Percentiles rank a stretch among this genome's conserved stretches.
These are phyloP conservation scores for Cinnamomum chago DNA, from an alignment of 164 flowering plant genomes.

Conservation along the genomic window DNA sequence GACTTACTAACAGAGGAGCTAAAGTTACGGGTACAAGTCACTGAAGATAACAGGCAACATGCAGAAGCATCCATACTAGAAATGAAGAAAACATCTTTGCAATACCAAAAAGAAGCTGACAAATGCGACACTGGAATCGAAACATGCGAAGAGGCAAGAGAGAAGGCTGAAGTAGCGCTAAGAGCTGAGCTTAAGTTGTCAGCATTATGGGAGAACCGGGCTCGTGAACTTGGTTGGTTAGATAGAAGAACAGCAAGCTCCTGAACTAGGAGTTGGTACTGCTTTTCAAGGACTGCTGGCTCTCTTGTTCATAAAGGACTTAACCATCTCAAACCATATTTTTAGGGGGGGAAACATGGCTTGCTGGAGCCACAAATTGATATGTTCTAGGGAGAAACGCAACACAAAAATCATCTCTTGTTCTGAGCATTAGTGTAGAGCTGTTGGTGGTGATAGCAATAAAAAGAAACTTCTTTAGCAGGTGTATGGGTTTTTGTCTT, in stretches of 20 bases:
- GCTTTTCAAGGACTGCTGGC: neutral
- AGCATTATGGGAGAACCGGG: conserved; percentile 55
- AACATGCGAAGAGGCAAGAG: conserved; percentile 68
- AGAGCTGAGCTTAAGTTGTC: conserved; percentile 42
- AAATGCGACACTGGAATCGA: conserved; percentile 59
- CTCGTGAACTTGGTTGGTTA: conserved; percentile 53
- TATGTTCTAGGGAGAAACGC: too few relatives aligned
- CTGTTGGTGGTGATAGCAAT: too few relatives aligned
- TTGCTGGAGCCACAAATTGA: too few relatives aligned
- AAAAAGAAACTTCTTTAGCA: too few relatives aligned
- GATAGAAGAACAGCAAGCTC: conserved; percentile 11
- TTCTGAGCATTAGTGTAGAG: too few relatives aligned
- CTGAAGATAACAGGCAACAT: conserved; percentile 32
- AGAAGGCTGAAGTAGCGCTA: conserved; percentile 47
- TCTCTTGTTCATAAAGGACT: conserved; percentile 6
- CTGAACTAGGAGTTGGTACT: conserved; percentile 1
- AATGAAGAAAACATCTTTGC: conserved; percentile 37
- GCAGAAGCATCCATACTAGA: conserved; percentile 21
- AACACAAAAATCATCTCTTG: too few relatives aligned
- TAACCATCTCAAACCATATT: neutral
- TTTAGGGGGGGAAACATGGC: too few relatives aligned
- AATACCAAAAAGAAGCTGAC: conserved; percentile 62
- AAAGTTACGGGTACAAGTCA: conserved; percentile 34
- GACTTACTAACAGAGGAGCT: conserved; percentile 50
- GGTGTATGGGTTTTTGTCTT: too few relatives aligned